Evolutionary conservation across 192 early-diverging fungal genomes (phyloP), one percentile per base, ranked within the genome.

Genomic region (Chytriomyces sp.): DNA sequence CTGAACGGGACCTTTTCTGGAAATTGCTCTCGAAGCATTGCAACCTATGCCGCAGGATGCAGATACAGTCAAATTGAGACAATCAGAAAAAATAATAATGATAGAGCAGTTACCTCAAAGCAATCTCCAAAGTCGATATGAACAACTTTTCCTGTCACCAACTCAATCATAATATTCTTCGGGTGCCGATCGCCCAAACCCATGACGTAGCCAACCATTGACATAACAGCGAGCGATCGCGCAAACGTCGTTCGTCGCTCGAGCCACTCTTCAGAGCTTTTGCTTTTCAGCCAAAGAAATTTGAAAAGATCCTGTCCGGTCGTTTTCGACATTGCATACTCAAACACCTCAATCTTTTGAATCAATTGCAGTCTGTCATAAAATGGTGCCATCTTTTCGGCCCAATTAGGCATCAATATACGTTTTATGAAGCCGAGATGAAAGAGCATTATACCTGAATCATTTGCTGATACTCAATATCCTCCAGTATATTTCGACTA

Each of bases 41-140:
- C 94, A 59, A 95, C 88, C 90, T 91, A 69, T 35, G 35, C 35
- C 35, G 4, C 35, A 35, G 35, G 35, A 35, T 35, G 35, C 35
- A 35, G 35, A 35, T 4, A 35, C 2, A 0, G 35, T 35, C 35
- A 35, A 35, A 35, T 35, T 0, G 35, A 35, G 35, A 35, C 35
- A 0, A 35, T 35, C 35, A 35, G 45, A 46, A 45, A 49, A 7
- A 20, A n/a, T n/a, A 24, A 47, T 45, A 26, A 61, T 45, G 24
- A 50, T 8, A 61, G 13, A 26, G 5, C 50, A 35, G 44, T 28
- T 82, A 89, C 90, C 86, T 96, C 95, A 68, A 96, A 96, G 79
- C 94, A 96, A 71, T 95, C 95, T 43, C 95, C 95, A 83, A 95
- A 94, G 82, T 96, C 95, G 72, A 96, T 95, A 71, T 96, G 95